phyloP scores from a whole-genome alignment of 2,329 filamentous ascomycete genomes.

The Ascocoryne sarcoides region DNA sequence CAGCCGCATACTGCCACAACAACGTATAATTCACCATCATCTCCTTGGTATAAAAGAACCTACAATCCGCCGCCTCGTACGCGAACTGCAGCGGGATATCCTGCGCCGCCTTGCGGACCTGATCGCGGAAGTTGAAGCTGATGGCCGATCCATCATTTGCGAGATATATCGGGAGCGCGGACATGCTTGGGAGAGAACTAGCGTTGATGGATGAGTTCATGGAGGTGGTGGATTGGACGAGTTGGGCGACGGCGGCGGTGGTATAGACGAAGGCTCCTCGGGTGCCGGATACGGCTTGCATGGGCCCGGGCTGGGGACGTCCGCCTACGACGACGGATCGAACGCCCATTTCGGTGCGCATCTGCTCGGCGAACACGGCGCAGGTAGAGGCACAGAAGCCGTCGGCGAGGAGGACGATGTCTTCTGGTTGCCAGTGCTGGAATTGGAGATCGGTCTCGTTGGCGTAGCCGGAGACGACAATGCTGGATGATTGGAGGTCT shows the following conservation, averaged over 20 bases:
- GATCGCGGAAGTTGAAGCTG: constrained; percentile 36
- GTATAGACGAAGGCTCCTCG: constrained; percentile 32
- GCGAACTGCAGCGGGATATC: constrained; percentile 45
- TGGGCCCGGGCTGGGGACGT: constrained; percentile 35
- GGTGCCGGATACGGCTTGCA: constrained; percentile 46
- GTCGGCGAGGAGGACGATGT: constrained; percentile 41
- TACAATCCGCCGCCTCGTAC: constrained; percentile 52
- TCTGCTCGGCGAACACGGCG: constrained; percentile 43
- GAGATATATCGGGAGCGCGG: neutral
- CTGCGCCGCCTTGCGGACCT: constrained; percentile 22
- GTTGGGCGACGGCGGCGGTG: neutral
- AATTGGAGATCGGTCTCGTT: constrained; percentile 14
- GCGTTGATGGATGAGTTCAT: neutral
- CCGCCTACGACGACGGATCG: constrained; percentile 46
- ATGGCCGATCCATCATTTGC: constrained; percentile 15
- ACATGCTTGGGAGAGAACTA: neutral
- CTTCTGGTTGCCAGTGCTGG: constrained; percentile 29
- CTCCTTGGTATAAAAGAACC: constrained; percentile 47
- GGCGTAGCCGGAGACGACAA: constrained; percentile 23
- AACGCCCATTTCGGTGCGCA: constrained; percentile 46
- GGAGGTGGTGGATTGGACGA: neutral
- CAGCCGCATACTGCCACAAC: constrained; percentile 39
- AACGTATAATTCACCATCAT: constrained; percentile 40
- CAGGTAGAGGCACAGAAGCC: constrained; percentile 51
- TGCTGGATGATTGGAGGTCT: constrained; percentile 3